Conservation (phyloP, 805 yeast genomes). For the Metschnikowia sp. region DNA sequence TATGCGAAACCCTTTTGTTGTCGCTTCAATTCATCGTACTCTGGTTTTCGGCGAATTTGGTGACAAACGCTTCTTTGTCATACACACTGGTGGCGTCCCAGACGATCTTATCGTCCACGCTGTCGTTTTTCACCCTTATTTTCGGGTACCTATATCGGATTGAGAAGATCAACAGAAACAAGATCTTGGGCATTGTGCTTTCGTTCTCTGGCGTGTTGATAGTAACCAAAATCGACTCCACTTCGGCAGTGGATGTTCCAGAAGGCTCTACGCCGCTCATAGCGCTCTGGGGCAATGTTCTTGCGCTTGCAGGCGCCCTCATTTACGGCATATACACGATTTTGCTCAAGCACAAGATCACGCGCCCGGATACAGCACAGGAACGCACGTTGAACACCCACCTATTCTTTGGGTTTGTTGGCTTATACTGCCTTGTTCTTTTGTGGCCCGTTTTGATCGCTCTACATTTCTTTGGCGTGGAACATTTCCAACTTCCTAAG, state of each 20-base stretch:
- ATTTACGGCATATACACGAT: slow-evolving; percentile 91
- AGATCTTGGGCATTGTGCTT: slow-evolving; percentile 65
- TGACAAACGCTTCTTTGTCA: slow-evolving; percentile 77
- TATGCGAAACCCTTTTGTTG: slow-evolving; percentile 65
- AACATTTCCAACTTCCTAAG: slow-evolving; percentile 69
- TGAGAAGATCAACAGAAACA: slow-evolving; percentile 63
- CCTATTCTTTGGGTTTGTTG: slow-evolving; percentile 92
- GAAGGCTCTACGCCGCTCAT: slow-evolving; percentile 12
- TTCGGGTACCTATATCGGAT: slow-evolving; percentile 72
- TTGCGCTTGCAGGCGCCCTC: slow-evolving; percentile 84
- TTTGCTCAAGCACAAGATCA: slow-evolving; percentile 65
- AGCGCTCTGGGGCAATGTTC: slow-evolving; percentile 62
- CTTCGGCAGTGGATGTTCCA: slow-evolving; percentile 19
- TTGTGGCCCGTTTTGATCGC: slow-evolving; percentile 81
- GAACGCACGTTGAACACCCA: slow-evolving; percentile 81
- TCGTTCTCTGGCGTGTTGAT: slow-evolving; percentile 77
- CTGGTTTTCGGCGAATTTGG: slow-evolving; percentile 89
- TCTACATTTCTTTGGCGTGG: slow-evolving; percentile 62
- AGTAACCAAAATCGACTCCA: slow-evolving; percentile 66
- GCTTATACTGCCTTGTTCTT: slow-evolving; percentile 68
- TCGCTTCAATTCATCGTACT: slow-evolving; percentile 79
- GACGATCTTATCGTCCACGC: slow-evolving; percentile 87
- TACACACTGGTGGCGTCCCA: slow-evolving; percentile 94
- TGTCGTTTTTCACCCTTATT: slow-evolving; percentile 86
- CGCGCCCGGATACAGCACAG: slow-evolving; percentile 40